Base-by-base conservation (phyloP, 257 asterid genomes). In the Thymus quinquecostatus region DNA sequence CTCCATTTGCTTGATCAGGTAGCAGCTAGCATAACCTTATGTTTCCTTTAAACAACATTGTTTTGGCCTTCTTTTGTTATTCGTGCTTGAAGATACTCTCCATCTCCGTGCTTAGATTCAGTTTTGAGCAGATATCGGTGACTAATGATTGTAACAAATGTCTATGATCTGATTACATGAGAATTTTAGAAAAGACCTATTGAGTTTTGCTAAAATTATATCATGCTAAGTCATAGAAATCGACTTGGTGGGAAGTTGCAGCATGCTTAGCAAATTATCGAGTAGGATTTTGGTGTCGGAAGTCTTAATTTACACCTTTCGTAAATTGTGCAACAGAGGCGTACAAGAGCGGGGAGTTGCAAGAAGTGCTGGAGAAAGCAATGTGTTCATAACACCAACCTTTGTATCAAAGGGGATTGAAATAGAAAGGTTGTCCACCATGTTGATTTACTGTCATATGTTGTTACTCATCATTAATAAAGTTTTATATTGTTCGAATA, bases 291-390 rank as follows among this genome's bases (percentile, higher is more conserved):
- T 38, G 28, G 30, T 34, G 58, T 47, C 34, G 66, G 48, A 69
- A 44, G 54, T 58, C 78, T 77, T 32, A 21, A 77, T 38, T 38
- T 38, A 38, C 53, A 48, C 55, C 14, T 72, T 70, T 41, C 30
- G 10, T 67, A n/a, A 47, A 67, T 69, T 74, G 60, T 73, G 79
- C 38, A 69, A 80, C 91, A 88, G 92, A 88, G 56, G 89, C 95
- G 36, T 88, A 82, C 82, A 80, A 86, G 82, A 88, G 83, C n/a
- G 95, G 95, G 64, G 90, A 88, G 80, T 79, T 88, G 85, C 92
- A 88, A 75, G 95, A 88, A 69, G 67, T 59, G 63, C 28, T 88
- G 66, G 95, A 88, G 82, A 88, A 68, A 83, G 89, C 85, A 4
- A 78, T 82, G 66, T 88, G 92, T 77, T 86, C 92, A 27, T 88